These are phyloP conservation scores for Epichloe brachyelytri DNA, from an alignment of 2,329 filamentous ascomycete species.

Conservation along the genomic window DNA sequence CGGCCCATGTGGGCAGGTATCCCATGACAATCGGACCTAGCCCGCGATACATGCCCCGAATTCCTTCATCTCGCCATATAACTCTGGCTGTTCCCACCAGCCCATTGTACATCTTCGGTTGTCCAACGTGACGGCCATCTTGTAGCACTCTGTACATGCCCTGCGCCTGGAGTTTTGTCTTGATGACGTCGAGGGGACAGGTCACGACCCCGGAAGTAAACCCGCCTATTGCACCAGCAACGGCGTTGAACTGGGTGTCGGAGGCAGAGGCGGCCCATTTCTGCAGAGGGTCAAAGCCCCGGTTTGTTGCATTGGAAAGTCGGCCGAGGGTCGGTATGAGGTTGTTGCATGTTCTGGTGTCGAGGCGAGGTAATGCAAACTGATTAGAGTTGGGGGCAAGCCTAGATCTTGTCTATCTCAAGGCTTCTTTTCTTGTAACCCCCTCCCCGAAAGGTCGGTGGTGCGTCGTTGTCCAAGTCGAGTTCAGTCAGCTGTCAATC, in stretches of 20 bases:
- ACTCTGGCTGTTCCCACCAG: slow-evolving; percentile 73
- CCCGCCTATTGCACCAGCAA: slow-evolving; percentile 78
- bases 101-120: slow-evolving; percentile 62
- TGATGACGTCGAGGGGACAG: slow-evolving; percentile 96
- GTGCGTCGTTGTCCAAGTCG: not conserved
- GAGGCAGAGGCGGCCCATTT: slow-evolving; percentile 43
- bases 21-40: slow-evolving; percentile 89
- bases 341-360: slow-evolving; percentile 24
- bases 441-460: slow-evolving; percentile 3
- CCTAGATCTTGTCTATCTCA: not conserved
- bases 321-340: slow-evolving; percentile 20
- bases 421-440: not conserved
- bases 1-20: slow-evolving; percentile 94
- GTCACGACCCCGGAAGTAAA: slow-evolving; percentile 90
- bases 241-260: slow-evolving; percentile 60
- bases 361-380: slow-evolving; percentile 8
- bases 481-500: not conserved
- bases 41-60: slow-evolving; percentile 85
- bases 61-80: slow-evolving; percentile 79
- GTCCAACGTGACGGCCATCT: slow-evolving; percentile 34
- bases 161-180: slow-evolving; percentile 94
- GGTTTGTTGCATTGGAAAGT: slow-evolving; percentile 20
- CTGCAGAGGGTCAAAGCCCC: slow-evolving; percentile 32
- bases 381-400: not conserved
- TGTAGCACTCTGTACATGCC: slow-evolving; percentile 57